Conservation (phyloP, 2,329 filamentous ascomycete genomes). For the Sphaerulina musiva region DNA sequence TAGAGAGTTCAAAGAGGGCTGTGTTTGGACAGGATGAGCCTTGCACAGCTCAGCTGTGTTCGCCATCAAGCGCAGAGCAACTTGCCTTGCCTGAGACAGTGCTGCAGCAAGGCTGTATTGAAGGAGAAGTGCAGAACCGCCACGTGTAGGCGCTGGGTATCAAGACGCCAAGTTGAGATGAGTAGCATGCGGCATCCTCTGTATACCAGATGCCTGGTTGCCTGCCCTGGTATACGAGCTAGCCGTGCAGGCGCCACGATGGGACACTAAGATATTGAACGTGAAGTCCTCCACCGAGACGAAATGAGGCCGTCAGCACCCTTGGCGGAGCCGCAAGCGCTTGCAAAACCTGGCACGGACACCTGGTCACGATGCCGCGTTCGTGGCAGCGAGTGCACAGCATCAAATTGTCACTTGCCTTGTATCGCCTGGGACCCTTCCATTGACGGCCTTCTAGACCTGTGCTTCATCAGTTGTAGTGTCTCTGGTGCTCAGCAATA, state of each 20-base stretch:
- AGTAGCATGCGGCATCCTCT: background rate
- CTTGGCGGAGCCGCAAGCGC: background rate
- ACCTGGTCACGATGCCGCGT: background rate
- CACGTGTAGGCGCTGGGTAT: background rate
- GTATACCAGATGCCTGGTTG: background rate
- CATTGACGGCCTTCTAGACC: background rate
- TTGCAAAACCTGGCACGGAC: background rate
- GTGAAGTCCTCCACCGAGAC: background rate
- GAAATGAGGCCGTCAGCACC: background rate
- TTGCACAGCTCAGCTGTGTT: background rate
- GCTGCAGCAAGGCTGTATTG: background rate
- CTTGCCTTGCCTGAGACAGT: conserved; percentile 1
- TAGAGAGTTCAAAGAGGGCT: background rate
- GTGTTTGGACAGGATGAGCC: background rate
- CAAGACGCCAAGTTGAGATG: background rate
- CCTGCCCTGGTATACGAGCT: background rate
- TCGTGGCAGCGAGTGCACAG: conserved; percentile 3
- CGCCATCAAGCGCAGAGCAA: background rate
- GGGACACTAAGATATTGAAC: background rate
- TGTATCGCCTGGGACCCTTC: background rate
- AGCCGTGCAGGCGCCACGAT: too few species aligned
- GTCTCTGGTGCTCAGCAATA: background rate
- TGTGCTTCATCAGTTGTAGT: conserved; percentile 1
- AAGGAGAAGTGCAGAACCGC: background rate
- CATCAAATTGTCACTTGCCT: background rate